phyloP scores from a whole-genome alignment of 305 asterid species.

The Andrographis paniculata region DNA sequence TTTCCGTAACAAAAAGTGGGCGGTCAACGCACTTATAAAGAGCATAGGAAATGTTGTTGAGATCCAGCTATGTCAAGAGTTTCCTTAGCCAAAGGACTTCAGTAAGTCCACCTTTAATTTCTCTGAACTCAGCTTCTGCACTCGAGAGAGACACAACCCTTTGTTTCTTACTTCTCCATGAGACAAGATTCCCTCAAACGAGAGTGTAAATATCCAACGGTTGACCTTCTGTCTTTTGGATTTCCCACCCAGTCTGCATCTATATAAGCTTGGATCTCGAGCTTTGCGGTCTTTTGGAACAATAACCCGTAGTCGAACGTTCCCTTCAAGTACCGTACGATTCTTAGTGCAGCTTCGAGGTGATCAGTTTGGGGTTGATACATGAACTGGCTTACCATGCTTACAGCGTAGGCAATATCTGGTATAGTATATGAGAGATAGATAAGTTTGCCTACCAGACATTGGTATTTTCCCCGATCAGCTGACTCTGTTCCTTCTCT shows the following conservation, averaged over 20 bases:
- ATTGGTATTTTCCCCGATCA: not conserved
- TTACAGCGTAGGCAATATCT: not conserved
- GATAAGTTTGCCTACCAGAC: slow-evolving; percentile 1
- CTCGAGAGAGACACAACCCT: not conserved
- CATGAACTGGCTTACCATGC: slow-evolving; percentile 3
- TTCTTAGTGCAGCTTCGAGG: not conserved
- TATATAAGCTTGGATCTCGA: not conserved
- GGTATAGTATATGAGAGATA: slow-evolving; percentile 2
- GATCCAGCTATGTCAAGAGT: not conserved
- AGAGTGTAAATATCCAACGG: not conserved
- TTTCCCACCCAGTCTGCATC: not conserved
- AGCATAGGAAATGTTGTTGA: no score
- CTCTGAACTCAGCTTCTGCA: not conserved
- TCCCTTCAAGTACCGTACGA: not conserved
- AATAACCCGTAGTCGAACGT: not conserved
- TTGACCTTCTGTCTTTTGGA: not conserved
- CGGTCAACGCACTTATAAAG: no score
- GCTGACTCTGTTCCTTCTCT: not conserved
- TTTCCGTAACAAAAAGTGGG: no score
- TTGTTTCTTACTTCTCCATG: slow-evolving; percentile 3
- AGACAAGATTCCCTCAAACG: not conserved
- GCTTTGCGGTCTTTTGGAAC: not conserved
- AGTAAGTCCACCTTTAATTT: not conserved
- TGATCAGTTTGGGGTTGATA: not conserved
- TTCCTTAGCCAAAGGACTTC: not conserved